These are phyloP conservation scores for Apiotrichum laibachii DNA, from an alignment of 1,284 basidiomycete species.

Conservation along the genomic window DNA sequence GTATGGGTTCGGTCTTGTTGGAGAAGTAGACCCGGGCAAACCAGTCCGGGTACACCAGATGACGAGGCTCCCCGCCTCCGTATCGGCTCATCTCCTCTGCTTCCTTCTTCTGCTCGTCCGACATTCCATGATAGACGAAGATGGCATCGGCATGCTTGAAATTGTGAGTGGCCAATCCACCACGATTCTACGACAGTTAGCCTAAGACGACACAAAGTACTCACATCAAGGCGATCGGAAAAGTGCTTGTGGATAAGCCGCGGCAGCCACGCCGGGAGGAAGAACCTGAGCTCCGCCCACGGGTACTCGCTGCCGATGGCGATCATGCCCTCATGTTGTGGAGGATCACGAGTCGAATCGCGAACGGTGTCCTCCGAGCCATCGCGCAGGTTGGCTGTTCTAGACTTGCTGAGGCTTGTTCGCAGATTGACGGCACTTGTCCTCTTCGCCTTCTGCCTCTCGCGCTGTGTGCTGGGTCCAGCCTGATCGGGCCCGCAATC, in stretches of 20 bases:
- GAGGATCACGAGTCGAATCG: background rate
- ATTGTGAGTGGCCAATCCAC: background rate
- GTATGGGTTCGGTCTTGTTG: constrained; percentile 3
- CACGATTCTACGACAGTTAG: constrained; percentile 3
- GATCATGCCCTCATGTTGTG: too few species aligned
- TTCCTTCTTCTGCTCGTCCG: constrained; percentile 1
- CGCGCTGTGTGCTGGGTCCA: too few species aligned
- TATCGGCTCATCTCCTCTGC: constrained; percentile 3
- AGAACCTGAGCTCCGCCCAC: constrained; percentile 1
- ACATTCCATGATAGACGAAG: constrained; percentile 6
- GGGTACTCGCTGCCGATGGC: constrained; percentile 4
- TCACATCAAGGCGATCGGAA: constrained; percentile 3
- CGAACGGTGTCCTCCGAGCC: background rate
- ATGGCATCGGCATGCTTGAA: constrained; percentile 12
- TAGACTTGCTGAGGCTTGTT: too few species aligned
- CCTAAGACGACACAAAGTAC: background rate
- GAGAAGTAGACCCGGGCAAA: constrained; percentile 25
- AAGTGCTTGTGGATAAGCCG: background rate
- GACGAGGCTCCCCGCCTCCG: background rate
- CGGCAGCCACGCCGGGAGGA: constrained; percentile 2
- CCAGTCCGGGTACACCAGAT: constrained; percentile 22
- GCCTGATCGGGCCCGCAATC: background rate
- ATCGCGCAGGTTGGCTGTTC: too few species aligned
- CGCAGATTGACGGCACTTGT: too few species aligned
- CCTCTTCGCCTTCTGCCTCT: too few species aligned